Base-by-base conservation (phyloP, 2,329 filamentous ascomycete genomes). In the Drechslerella coelobrocha region DNA sequence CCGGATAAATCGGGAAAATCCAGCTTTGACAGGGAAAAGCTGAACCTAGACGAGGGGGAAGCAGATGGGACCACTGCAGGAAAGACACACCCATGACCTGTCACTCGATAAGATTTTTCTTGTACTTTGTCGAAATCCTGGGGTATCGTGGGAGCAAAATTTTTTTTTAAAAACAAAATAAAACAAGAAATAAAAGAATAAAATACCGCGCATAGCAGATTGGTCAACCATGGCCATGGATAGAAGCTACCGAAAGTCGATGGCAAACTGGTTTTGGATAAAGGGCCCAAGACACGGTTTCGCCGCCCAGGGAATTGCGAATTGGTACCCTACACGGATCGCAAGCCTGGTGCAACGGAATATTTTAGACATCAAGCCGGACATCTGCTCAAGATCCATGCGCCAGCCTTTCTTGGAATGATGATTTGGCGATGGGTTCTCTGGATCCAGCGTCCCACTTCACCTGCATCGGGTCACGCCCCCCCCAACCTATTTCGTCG, bases 1-100 rank as follows among this genome's bases (percentile, higher is more conserved):
- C 65, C 57, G 65, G 65, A 62, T 69, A 69, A 69, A 69, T 45
- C 65, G 65, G 65, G 65, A 69, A 57, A 69, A 69, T 62, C 41
- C 65, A 69, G 57, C 52, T 69, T 69, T 62, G 56, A 62, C 65
- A 69, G 45, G 57, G 61, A 26, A 51, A 31, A 62, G 37, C 45
- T 56, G 65, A 37, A 53, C 56, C 53, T 45, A 29, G 31, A 45
- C 43, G 57, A 62, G 55, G 65, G 56, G 65, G 61, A 50, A 56
- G 53, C 50, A 68, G 56, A 61, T 29, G 62, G 54, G 55, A 68
- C 61, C 43, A 53, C 48, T 66, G 53, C 50, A 54, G 60, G 61
- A 54, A n/a, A n/a, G n/a, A n/a, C n/a, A n/a, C 48, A 66, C 60
- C 61, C 61, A 60, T 66, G 61, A 54, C 61, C 39, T 29, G 48